Evolutionary conservation across 2,329 filamentous ascomycete genomes (phyloP).

Genomic region (Xylaria sp.): DNA sequence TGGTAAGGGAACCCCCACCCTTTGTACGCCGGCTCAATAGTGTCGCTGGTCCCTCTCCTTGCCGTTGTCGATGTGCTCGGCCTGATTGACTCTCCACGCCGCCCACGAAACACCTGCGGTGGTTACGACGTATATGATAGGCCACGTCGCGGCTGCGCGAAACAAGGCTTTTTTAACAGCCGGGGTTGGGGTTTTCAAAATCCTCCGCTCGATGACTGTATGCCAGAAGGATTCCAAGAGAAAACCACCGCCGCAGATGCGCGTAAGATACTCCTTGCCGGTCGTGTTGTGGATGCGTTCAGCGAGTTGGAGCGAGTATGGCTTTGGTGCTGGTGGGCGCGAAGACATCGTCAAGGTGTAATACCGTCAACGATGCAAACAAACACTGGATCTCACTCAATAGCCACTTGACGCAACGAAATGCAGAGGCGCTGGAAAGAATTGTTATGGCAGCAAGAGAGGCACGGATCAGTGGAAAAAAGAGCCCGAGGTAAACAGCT

Average conservation of each 20-base stretch:
- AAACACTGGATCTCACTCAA: not conserved
- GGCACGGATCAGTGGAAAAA: not conserved
- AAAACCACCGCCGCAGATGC: constrained; percentile 31
- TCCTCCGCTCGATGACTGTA: constrained; percentile 24
- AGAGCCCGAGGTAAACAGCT: too few relatives aligned
- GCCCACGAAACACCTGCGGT: constrained; percentile 32
- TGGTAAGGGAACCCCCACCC: constrained; percentile 7
- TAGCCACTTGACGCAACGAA: too few relatives aligned
- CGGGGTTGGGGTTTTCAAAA: constrained; percentile 29
- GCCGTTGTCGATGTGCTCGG: constrained; percentile 10
- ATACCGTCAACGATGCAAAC: not conserved
- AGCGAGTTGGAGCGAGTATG: constrained; percentile 31
- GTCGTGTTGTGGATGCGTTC: constrained; percentile 32
- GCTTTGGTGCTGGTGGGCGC: constrained; percentile 18
- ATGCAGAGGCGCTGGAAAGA: not conserved
- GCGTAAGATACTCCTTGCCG: constrained; percentile 30
- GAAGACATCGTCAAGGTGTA: constrained; percentile 14
- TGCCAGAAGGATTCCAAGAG: constrained; percentile 33
- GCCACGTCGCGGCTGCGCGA: constrained; percentile 27
- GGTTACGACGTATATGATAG: constrained; percentile 28
- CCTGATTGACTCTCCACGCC: constrained; percentile 27
- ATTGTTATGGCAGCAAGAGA: not conserved
- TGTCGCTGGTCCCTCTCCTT: not conserved
- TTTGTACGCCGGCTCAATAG: not conserved
- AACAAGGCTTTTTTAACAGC: constrained; percentile 25